Evolutionary conservation across 768 basidiomycete genomes (phyloP), one percentile per base, ranked within the genome.

Genomic region (Lyophyllum semitale): DNA sequence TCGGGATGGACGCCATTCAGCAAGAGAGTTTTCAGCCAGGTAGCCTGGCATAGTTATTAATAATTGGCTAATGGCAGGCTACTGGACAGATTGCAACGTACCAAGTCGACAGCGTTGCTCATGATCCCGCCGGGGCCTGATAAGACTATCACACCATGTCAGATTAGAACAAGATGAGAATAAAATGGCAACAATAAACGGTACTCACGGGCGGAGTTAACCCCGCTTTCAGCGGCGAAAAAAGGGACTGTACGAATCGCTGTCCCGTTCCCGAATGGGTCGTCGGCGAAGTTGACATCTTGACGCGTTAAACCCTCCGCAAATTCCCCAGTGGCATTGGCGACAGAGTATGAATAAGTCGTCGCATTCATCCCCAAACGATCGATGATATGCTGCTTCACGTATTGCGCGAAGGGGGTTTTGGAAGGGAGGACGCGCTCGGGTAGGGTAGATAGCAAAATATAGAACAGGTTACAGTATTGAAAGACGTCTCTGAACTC

Each of bases 381-480:
- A 3, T 62, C 57, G 29, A 68, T 63, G 25, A 67, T 67, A 37
- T 65, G 57, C 20, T 61, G 53, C 23, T 62, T 47, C 20, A 64
- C 63, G 55, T 64, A 68, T 22, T 46, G 45, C 9, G 57, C 51
- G 48, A 69, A 55, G 12, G 63, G 47, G 2, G 60, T 60, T 17
- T 60, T 58, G 37, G 58, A 60, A 17, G 61, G 62, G 6, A 61
- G 60, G 12, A 70, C 50, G 7, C 64, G 63, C 22, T 66, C 51
- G 33, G 51, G 42, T 17, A 52, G 42, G 13, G 63, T 64, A 0
- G 68, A 66, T 8, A 69, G 58, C 18, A 63, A 41, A 6, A 48
- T 48, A 26, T 69, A 69, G 61, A 66, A 63, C 30, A 61, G 55
- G 56, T 68, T 70, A 48, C 47, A 64, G 54, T 68, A 67, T 35